These are phyloP conservation scores for Tetrapisispora nanseiensis DNA, from an alignment of 805 yeast genomes.

Conservation along the genomic window DNA sequence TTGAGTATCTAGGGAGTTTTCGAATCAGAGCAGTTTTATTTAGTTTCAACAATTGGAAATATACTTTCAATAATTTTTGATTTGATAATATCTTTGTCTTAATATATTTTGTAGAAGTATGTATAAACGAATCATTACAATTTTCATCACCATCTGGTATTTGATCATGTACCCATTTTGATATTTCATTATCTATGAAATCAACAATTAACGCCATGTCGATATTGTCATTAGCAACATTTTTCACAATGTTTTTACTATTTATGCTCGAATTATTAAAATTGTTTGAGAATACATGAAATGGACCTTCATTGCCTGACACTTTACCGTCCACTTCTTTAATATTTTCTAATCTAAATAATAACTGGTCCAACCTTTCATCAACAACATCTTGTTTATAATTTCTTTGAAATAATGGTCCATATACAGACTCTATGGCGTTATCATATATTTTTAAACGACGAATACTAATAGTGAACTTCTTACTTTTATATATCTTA, in stretches of 20 bases:
- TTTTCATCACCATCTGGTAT: neutral
- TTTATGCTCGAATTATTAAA: neutral
- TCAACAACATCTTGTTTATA: slow-evolving; percentile 20
- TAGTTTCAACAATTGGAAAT: neutral
- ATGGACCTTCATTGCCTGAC: slow-evolving; percentile 13
- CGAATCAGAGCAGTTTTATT: neutral
- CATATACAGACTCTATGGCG: slow-evolving; percentile 18
- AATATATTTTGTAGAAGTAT: neutral
- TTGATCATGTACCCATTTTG: slow-evolving; percentile 3
- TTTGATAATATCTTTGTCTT: neutral
- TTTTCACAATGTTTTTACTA: neutral
- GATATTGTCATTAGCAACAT: neutral
- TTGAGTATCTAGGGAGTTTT: neutral
- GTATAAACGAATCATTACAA: neutral
- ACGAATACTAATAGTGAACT: slow-evolving; percentile 25
- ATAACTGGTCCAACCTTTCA: slow-evolving; percentile 10
- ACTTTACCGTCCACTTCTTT: slow-evolving; percentile 2
- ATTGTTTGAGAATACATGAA: slow-evolving; percentile 6
- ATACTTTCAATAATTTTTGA: neutral
- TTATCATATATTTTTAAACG: slow-evolving; percentile 25
- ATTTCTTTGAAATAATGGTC: slow-evolving; percentile 3
- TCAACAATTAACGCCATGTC: neutral
- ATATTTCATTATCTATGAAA: slow-evolving; percentile 9
- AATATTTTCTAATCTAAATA: slow-evolving; percentile 7
- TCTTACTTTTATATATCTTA: slow-evolving; percentile 9